phyloP scores from a whole-genome alignment of 1,284 basidiomycete species.

The Waitea zeae region DNA sequence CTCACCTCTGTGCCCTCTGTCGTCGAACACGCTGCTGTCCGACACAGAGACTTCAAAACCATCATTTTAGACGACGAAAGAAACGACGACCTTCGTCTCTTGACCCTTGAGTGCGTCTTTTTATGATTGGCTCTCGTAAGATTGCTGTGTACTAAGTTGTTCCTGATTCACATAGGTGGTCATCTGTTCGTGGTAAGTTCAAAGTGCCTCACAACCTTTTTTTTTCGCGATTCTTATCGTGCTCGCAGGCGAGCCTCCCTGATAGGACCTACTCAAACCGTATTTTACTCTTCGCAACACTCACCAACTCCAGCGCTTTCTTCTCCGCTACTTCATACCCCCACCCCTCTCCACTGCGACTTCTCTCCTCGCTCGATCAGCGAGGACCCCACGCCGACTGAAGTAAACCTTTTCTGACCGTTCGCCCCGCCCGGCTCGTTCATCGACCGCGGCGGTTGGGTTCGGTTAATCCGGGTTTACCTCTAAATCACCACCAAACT shows the following conservation, averaged over 20 bases:
- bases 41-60: constrained; percentile 22
- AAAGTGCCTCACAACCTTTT: constrained; percentile 5
- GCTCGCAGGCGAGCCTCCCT: constrained; percentile 59
- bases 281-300: constrained; percentile 6
- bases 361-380: constrained; percentile 47
- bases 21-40: constrained; percentile 12
- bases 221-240: constrained; percentile 7
- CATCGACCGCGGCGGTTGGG: constrained; percentile 40
- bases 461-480: constrained; percentile 29
- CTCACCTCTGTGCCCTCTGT: no score
- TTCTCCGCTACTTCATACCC: constrained; percentile 9
- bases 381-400: constrained; percentile 50
- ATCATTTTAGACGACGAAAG: constrained; percentile 59
- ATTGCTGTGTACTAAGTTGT: constrained; percentile 2
- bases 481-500: constrained; percentile 8
- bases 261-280: constrained; percentile 20
- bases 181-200: constrained; percentile 52
- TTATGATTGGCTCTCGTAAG: constrained; percentile 7
- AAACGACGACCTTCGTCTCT: constrained; percentile 64
- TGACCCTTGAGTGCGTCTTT: constrained; percentile 56
- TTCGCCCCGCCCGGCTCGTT: constrained; percentile 49
- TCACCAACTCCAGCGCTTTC: constrained; percentile 5
- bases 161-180: constrained; percentile 37
- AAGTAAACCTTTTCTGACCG: constrained; percentile 31
- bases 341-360: constrained; percentile 22